These are phyloP conservation scores for Aspergillus sparsus DNA, from an alignment of 495 filamentous ascomycete genomes.

Conservation along the genomic window DNA sequence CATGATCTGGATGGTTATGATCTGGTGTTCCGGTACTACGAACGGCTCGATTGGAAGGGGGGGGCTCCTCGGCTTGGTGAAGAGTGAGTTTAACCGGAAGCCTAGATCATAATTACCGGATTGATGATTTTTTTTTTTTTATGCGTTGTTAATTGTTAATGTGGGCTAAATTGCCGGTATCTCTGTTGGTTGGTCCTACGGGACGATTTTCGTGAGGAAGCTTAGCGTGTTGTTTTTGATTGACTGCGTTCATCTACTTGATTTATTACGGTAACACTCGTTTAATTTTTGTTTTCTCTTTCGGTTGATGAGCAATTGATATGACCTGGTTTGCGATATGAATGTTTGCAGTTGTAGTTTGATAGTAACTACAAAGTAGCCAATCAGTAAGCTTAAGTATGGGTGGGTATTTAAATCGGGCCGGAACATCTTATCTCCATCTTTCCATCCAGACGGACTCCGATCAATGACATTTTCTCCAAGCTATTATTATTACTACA, in stretches of 20 bases:
- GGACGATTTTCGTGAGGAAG: conserved; percentile 3
- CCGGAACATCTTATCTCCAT: conserved; percentile 19
- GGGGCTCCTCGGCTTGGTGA: conserved; percentile 74
- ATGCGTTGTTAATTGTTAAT: conserved; percentile 3
- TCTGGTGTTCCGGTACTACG: conserved; percentile 94
- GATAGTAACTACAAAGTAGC: background rate
- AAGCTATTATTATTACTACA: no score
- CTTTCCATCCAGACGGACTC: background rate
- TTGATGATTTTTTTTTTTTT: background rate
- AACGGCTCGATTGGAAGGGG: conserved; percentile 87
- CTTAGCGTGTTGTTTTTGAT: conserved; percentile 11
- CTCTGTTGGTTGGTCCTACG: conserved; percentile 5
- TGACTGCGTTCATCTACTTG: no score
- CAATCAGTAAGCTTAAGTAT: conserved; percentile 1
- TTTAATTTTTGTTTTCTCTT: background rate
- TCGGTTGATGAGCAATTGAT: background rate
- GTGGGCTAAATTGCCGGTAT: conserved; percentile 8
- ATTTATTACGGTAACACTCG: background rate
- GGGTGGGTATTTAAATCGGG: conserved; percentile 2
- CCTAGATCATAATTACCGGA: background rate
- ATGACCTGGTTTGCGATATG: no score
- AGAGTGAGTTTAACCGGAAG: conserved; percentile 38
- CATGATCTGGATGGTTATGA: conserved; percentile 98
- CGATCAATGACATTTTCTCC: background rate
- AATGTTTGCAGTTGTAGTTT: background rate